Base-by-base conservation (phyloP, 192 early-diverging fungal genomes). In the Radiomyces spectabilis region DNA sequence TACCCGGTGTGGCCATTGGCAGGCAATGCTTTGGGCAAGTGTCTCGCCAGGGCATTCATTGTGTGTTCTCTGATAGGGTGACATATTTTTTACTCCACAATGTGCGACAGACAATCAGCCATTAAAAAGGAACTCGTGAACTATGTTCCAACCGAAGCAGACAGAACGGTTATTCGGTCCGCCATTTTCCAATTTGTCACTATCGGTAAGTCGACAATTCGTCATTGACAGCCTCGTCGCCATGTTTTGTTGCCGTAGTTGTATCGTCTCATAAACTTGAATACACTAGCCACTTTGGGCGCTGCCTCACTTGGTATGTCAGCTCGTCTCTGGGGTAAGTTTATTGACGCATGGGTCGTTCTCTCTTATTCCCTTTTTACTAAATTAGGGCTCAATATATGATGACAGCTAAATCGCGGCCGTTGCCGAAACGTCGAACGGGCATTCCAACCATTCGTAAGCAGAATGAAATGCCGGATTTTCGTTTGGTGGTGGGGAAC, bases 391-490 rank as follows among this genome's bases (percentile, higher is more conserved):
- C 8, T 9, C 8, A 44, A 26, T 10, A 18, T 44, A 10, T 15
- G 15, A 15, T 16, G 18, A 43, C 5, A 43, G 5, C 42, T 21
- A 16, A 24, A 9, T 5, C 42, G 5, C 15, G 6, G 18, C 18
- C 1, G 42, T 10, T 5, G 18, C 25, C 25, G 24, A 48, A 48
- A 31, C 15, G 12, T 15, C 5, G 46, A 15, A 48, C 26, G 15
- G 46, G 25, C 5, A 48, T 48, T 31, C 46, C 46, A 9, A 48
- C 29, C 9, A 48, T 48, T 13, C 30, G 46, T 48, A 48, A 48
- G 46, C 5, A 13, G 42, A 43, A 6, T 6, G 10, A 19, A 6
- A 24, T 10, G 42, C 42, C 18, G 7, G 42, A 19, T 9, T 24
- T 16, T 15, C 7, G 18, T 19, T 16, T 43, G 18, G 18, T 29